These are phyloP conservation scores for Phytophthora meadii DNA, from an alignment of 352 stramenopile species.

Conservation along the genomic window DNA sequence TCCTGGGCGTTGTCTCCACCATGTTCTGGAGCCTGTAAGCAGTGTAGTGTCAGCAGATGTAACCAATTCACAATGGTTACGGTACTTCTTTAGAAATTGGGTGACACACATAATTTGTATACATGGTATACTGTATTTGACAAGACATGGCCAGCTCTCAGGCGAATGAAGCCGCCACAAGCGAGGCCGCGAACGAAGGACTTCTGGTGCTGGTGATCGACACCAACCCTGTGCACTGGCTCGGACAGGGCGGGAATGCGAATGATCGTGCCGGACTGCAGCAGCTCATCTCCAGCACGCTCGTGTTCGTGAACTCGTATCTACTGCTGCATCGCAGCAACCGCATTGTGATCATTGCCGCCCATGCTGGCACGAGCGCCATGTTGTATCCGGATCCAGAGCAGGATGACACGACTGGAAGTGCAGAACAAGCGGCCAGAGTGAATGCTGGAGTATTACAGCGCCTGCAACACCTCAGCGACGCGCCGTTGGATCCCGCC, in stretches of 20 bases:
- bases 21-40: constrained; percentile 51
- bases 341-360: constrained; percentile 84
- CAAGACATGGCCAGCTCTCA: constrained; percentile 1
- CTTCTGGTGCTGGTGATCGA: constrained; percentile 84
- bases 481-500: constrained; percentile 49
- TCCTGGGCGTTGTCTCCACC: constrained; percentile 42
- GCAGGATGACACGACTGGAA: constrained; percentile 68
- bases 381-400: constrained; percentile 83
- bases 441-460: constrained; percentile 79
- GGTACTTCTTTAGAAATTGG: constrained; percentile 2
- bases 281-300: constrained; percentile 75
- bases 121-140: background rate
- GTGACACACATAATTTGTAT: background rate
- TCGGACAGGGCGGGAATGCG: constrained; percentile 40
- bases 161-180: constrained; percentile 14
- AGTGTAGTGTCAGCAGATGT: background rate
- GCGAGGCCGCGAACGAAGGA: constrained; percentile 46
- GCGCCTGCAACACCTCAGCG: constrained; percentile 66
- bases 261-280: constrained; percentile 46
- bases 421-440: constrained; percentile 72
- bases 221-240: constrained; percentile 83
- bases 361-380: constrained; percentile 70
- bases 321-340: constrained; percentile 88
- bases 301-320: constrained; percentile 91
- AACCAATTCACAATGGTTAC: constrained; percentile 10